Evolutionary conservation across 805 yeast species (phyloP), one percentile per base, ranked within the genome.

Genomic region (Myxozyma mucilagina): DNA sequence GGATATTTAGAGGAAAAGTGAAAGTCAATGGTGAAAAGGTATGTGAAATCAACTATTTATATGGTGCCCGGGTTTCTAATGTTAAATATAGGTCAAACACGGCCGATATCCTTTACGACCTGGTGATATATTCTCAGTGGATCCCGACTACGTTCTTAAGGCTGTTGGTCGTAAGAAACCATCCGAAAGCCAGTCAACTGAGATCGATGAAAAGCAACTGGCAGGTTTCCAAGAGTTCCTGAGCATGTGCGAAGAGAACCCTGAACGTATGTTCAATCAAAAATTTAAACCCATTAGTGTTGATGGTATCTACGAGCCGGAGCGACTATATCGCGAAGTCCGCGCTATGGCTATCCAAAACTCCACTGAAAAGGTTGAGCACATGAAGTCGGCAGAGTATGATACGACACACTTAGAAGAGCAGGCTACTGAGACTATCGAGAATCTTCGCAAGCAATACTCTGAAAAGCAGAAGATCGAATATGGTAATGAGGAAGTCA

Each of bases 131-230:
- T 91, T 92, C 75, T 79, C 85, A 63, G 96, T 92, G 43, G 83
- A 81, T 53, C 97, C 98, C 10, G 92, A 87, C 63, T 86, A 87
- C 69, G 98, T 91, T 9, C 78, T 93, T 58, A 80, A 80, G 61
- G 97, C 97, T 1, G 76, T 92, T 74, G 98, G 98, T 64, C 84
- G 89, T 53, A 78, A 80, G 61, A 93, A 92, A 75, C 98, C 98
- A 55, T 80, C 88, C 59, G 73, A 87, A 48, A 81, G 80, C 66
- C 80, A 85, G 70, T 83, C 96, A 9, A 77, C 87, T 57, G 82
- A 83, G 66, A 79, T 86, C 47, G 96, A 90, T 72, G 84, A 83
- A 69, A 78, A 78, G 24, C 97, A 91, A 73, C 84, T 89, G 52
- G 76, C 80, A 32, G 80, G 82, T 64, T 93, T 92, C 94, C 90